Evolutionary conservation across 176 grass and related monocot species (phyloP).

Genomic region (Dendrocalamus sinicus): DNA sequence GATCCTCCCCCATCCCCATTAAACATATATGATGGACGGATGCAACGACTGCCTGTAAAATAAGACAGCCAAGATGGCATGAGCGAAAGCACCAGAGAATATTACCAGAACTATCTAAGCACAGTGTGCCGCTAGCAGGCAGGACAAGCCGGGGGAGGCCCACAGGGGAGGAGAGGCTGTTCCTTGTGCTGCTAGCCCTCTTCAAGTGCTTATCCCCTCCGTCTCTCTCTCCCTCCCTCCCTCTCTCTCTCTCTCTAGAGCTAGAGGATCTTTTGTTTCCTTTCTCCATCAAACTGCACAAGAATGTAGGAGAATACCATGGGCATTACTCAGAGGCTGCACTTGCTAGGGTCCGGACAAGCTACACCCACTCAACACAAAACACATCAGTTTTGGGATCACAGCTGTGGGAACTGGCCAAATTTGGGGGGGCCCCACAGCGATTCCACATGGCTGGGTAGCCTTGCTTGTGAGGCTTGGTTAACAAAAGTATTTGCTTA

Average conservation of each 20-base stretch:
- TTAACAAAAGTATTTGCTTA: neutral
- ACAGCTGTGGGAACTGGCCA: conserved; percentile 29
- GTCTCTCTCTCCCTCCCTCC: neutral
- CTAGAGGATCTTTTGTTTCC: conserved; percentile 39
- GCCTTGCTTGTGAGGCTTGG: neutral
- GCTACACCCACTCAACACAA: neutral
- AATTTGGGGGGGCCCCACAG: neutral
- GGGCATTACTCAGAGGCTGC: neutral
- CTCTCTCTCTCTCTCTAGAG: conserved; percentile 5
- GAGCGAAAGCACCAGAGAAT: conserved; percentile 38
- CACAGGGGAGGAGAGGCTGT: conserved; percentile 4
- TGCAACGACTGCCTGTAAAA: neutral
- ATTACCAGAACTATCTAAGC: conserved; percentile 37
- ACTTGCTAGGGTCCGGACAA: conserved; percentile 24
- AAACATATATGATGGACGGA: neutral
- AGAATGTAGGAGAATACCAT: conserved; percentile 41
- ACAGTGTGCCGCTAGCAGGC: conserved; percentile 13
- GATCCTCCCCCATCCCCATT: neutral
- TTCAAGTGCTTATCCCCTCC: conserved; percentile 37
- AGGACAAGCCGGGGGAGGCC: conserved; percentile 28
- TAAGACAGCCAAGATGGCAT: conserved; percentile 5
- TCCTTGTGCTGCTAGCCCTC: conserved; percentile 17
- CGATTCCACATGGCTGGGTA: neutral
- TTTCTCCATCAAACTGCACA: conserved; percentile 33
- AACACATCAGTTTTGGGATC: conserved; percentile 32